Evolutionary conservation across 2,329 filamentous ascomycete species (phyloP), one percentile per base, ranked within the genome.

Genomic region (Canariomyces notabilis): DNA sequence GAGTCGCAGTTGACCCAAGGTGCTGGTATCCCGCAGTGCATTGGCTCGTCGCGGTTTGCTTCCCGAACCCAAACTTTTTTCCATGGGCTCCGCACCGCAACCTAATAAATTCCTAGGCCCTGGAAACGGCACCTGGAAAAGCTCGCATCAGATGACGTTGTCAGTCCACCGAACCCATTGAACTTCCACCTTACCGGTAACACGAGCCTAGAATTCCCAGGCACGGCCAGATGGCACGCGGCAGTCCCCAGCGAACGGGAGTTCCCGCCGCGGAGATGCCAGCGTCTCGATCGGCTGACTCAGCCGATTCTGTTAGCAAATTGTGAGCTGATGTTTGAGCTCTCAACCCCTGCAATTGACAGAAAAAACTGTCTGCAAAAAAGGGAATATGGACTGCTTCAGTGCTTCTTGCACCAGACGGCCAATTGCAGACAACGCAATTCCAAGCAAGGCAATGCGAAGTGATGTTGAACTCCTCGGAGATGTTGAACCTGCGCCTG

Each of bases 251-350:
- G 7, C 16, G 18, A 22, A 35, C 53, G 53, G 53, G 48, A 40
- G 32, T 46, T 53, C 44, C 48, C 53, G 51, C 53, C 53, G 53
- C 51, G 53, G 53, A 55, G 40, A 55, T 48, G 44, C 20, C 18
- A 26, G 23, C 11, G 6, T 22, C 18, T 26, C 20, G 29, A 26
- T 18, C 42, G 16, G 50, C 40, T 55, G 50, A 51, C 20, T 55
- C 45, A 47, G 35, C 43, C 23, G 32, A 43, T 52, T 18, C 11
- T 48, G 41, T 55, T 53, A 51, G 33, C 45, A 55, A n/a, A 55
- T 53, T 44, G 48, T 55, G 52, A 53, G 48, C 52, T 55, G 50
- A 51, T 55, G 15, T n/a, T n/a, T n/a, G n/a, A n/a, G 26, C n/a
- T 16, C 21, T 18, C 42, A n/a, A 33, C 21, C 16, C 38, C 32